Evolutionary conservation across 331 rosid species (phyloP).

Genomic region (Prunus yedoensis): DNA sequence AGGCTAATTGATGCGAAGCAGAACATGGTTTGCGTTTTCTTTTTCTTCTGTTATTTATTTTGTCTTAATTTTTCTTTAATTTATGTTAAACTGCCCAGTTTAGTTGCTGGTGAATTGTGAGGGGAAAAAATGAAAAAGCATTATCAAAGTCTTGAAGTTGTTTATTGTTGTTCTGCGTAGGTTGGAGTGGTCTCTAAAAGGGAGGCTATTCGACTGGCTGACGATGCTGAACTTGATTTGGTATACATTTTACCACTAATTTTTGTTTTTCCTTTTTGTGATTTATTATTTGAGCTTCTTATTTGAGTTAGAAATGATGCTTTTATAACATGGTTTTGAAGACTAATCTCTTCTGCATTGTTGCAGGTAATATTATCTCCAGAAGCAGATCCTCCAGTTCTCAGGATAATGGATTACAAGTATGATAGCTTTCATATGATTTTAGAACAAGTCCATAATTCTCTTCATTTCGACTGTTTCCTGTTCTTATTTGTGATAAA

Average conservation of each 20-base stretch:
- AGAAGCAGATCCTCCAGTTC: slow-evolving; percentile 96
- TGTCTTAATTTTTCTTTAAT: neutral
- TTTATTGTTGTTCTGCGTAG: slow-evolving; percentile 34
- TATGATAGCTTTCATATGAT: slow-evolving; percentile 30
- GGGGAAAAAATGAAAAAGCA: neutral
- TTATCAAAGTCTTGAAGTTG: neutral
- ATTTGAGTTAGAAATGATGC: neutral
- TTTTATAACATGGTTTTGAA: neutral
- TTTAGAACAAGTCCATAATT: neutral
- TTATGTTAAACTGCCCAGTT: neutral
- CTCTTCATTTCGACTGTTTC: neutral
- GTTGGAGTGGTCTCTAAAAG: slow-evolving; percentile 69
- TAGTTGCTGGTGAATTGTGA: slow-evolving; percentile 2
- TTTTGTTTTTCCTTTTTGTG: neutral
- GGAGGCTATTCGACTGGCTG: slow-evolving; percentile 74
- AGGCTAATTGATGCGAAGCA: slow-evolving; percentile 86
- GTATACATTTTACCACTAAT: slow-evolving; percentile 32
- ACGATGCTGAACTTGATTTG: slow-evolving; percentile 82
- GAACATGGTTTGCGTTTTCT: slow-evolving; percentile 71
- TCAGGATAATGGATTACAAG: slow-evolving; percentile 94
- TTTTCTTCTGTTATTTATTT: neutral
- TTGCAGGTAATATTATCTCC: slow-evolving; percentile 86
- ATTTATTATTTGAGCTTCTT: neutral
- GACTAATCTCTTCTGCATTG: slow-evolving; percentile 21
- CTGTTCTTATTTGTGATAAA: neutral